Evolutionary conservation across 257 asterid genomes (phyloP), one percentile per base, ranked within the genome.

Genomic region (Primulina eburnea): DNA sequence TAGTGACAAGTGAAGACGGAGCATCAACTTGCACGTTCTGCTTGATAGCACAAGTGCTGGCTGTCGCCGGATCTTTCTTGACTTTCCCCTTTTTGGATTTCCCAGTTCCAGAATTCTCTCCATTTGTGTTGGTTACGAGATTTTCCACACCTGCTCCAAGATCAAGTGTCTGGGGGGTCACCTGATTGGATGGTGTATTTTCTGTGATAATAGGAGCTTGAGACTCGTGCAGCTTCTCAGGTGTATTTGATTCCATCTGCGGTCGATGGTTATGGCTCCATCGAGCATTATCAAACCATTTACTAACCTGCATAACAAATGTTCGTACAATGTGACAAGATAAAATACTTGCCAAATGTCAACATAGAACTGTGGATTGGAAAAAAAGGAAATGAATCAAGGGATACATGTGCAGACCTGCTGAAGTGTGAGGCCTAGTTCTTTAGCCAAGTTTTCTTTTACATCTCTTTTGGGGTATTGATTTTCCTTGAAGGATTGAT

Each of bases 271-370:
- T 80, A 72, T 26, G 75, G 79, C 94, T 84, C 96, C 95, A 90
- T 16, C 99, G 92, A 61, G 97, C 82, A 84, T 94, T 92, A 43
- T 81, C 93, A 64, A 94, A 43, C 16, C 99, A 94, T 80, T 87
- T 91, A 65, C 69, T 8, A 29, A 94, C 92, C 99, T 91, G 87
- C 47, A 63, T 17, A 37, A 60, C n/a, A 58, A 62, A 66, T 0
- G 14, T 67, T 30, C 69, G 32, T 52, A n/a, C 69, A n/a, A 35
- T 28, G 5, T 26, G 62, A 34, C 69, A 12, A 43, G 53, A 43
- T 43, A 43, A 1, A 43, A 43, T 43, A 2, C 6, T 12, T 43
- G 53, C 53, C 12, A 43, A 9, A 12, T 12, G 53, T 1, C 53
- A 16, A 40, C 53, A 43, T 0, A 10, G 6, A 43, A 43, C 53